Evolutionary conservation across 352 stramenopile species (phyloP), one percentile per base, ranked within the genome.

Genomic region (Phytophthora sp.): DNA sequence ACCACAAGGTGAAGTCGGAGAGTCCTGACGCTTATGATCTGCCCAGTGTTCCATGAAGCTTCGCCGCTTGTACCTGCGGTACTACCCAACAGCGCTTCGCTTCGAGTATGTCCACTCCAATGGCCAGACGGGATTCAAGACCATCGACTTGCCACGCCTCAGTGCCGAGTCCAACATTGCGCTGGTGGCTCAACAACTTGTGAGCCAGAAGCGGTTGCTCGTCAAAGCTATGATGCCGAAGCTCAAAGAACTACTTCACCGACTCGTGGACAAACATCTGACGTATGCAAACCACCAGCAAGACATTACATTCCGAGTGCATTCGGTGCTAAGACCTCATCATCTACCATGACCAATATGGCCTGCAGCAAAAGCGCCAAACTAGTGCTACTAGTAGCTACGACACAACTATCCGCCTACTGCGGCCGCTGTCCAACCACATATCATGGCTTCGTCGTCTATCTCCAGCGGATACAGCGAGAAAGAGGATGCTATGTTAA

Each of bases 331-430:
- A 8, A 70, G 77, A 6, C 71, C 82, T 15, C 86, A 94, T 45
- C 73, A 79, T 46, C 70, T 84, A 16, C 86, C 86, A 86, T 88
- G 62, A 84, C 82, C 49, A 94, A 94, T 59, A 82, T 91, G 61
- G 73, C 77, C 1, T 80, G 78, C 75, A 89, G 66, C 63, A 94
- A 94, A 69, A 80, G 79, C 50, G 83, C 73, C 1, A 70, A 57
- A 16, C 46, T 90, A n/a, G 63, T 91, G 82, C 79, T 33, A 94
- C 79, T 5, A 63, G 79, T 36, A 86, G 86, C 74, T 94, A 93
- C 52, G 84, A 93, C 66, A 91, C 89, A 56, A 91, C 79, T 3
- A 90, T 90, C 36, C 76, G 70, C 4, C 52, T 94, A 27, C 46
- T 82, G 23, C 63, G 62, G 18, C 82, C 75, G 2, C 79, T 29